phyloP scores from a whole-genome alignment of 257 asterid species.

The Solanum neorickii region DNA sequence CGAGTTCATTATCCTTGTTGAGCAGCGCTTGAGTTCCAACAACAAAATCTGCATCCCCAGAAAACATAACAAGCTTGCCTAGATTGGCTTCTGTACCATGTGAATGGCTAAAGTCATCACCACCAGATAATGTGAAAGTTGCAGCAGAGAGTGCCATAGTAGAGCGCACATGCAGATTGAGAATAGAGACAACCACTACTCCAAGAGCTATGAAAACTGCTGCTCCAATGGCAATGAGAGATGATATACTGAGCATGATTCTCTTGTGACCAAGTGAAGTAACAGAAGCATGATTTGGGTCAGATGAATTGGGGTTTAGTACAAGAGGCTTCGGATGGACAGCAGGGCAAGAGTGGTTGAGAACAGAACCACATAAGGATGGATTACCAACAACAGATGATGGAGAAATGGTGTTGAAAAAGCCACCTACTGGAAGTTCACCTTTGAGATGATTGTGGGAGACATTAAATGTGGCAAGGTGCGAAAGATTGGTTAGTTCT shows the following conservation, averaged over 20 bases:
- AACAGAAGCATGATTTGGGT: slow-evolving; percentile 32
- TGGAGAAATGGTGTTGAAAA: slow-evolving; percentile 57
- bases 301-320: slow-evolving; percentile 69
- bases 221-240: slow-evolving; percentile 81
- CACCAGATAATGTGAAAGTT: slow-evolving; percentile 41
- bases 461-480: slow-evolving; percentile 44
- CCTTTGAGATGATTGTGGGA: slow-evolving; percentile 68
- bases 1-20: slow-evolving; percentile 64
- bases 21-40: slow-evolving; percentile 65
- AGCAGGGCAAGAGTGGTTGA: slow-evolving; percentile 68
- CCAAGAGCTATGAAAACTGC: slow-evolving; percentile 80
- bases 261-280: slow-evolving; percentile 41
- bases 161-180: slow-evolving; percentile 54
- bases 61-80: slow-evolving; percentile 85
- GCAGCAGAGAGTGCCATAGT: slow-evolving; percentile 40
- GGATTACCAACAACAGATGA: slow-evolving; percentile 69
- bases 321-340: slow-evolving; percentile 83
- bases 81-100: slow-evolving; percentile 54
- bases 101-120: slow-evolving; percentile 60
- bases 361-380: slow-evolving; percentile 66
- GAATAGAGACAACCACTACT: slow-evolving; percentile 56
- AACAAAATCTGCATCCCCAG: slow-evolving; percentile 64
- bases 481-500: slow-evolving; percentile 55
- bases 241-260: slow-evolving; percentile 60
- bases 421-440: slow-evolving; percentile 76